These are phyloP conservation scores for Cercospora zeina DNA, from an alignment of 2,329 filamentous ascomycete genomes.

Conservation along the genomic window DNA sequence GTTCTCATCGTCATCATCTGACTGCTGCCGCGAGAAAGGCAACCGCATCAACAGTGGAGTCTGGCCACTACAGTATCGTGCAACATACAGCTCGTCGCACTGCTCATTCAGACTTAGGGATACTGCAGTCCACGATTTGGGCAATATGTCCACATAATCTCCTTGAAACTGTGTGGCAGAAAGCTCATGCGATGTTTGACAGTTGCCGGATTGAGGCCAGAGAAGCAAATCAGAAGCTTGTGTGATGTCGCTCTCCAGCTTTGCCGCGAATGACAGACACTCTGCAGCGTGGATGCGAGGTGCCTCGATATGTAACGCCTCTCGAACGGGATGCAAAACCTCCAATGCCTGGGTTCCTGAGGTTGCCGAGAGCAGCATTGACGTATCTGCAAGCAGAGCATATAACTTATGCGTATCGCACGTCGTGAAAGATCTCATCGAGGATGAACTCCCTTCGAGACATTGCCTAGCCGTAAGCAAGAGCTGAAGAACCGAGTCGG, in stretches of 20 bases:
- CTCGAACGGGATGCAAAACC: conserved; percentile 52
- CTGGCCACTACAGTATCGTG: conserved; percentile 73
- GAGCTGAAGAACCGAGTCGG: conserved; percentile 19
- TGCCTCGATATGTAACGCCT: conserved; percentile 57
- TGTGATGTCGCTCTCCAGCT: conserved; percentile 50
- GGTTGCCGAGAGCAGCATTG: conserved; percentile 66
- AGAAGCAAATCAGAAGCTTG: conserved; percentile 42
- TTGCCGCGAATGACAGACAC: conserved; percentile 60
- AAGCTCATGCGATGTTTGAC: neutral
- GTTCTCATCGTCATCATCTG: conserved; percentile 75
- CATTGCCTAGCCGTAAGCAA: conserved; percentile 28
- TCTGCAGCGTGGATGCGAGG: conserved; percentile 68
- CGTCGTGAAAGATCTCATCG: conserved; percentile 20
- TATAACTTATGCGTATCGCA: conserved; percentile 51
- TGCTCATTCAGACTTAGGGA: conserved; percentile 83
- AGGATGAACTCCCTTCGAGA: conserved; percentile 10
- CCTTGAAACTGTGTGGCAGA: conserved; percentile 63
- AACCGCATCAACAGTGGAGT: conserved; percentile 84
- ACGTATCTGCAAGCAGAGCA: conserved; percentile 63
- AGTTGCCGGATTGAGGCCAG: conserved; percentile 44
- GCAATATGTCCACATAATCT: conserved; percentile 83
- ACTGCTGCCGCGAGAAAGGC: conserved; percentile 78
- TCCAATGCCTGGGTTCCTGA: conserved; percentile 47
- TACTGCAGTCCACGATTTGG: conserved; percentile 77
- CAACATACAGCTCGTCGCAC: conserved; percentile 80